Percentiles rank a stretch among this genome's conserved stretches.
These are phyloP conservation scores for Colletotrichum sp. DNA, from an alignment of 2,329 filamentous ascomycete genomes.

Conservation along the genomic window DNA sequence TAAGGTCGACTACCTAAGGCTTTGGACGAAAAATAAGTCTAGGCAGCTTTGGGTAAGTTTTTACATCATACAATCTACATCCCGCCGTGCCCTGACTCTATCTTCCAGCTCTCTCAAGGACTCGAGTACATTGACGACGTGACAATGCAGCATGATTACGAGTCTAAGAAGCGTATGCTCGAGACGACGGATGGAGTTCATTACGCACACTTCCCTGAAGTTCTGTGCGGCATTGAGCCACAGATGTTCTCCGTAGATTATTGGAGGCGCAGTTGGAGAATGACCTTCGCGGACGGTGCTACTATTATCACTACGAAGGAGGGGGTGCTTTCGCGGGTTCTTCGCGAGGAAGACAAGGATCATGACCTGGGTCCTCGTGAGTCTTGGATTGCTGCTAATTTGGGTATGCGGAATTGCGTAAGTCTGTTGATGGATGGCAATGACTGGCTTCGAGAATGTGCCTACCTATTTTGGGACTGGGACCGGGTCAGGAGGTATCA, in stretches of 20 bases:
- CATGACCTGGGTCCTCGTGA: neutral
- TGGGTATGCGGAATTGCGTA: neutral
- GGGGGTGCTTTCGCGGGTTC: neutral
- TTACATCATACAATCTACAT: neutral
- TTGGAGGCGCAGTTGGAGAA: too few relatives aligned
- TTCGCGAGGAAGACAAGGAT: neutral
- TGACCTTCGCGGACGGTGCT: too few relatives aligned
- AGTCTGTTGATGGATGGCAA: neutral
- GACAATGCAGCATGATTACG: rapidly evolving
- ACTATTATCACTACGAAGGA: neutral
- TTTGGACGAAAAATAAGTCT: rapidly evolving
- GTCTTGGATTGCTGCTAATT: neutral
- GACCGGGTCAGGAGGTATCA: neutral
- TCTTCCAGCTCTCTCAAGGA: neutral
- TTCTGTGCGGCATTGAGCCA: neutral
- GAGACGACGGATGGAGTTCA: too few relatives aligned
- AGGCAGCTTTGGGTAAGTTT: neutral
- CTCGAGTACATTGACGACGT: neutral
- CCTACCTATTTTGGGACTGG: neutral
- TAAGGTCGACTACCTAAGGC: neutral
- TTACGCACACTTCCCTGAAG: too few relatives aligned
- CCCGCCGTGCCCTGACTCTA: neutral
- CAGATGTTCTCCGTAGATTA: neutral
- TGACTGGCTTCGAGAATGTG: neutral
- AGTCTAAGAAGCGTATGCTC: neutral